These are phyloP conservation scores for Thymus quinquecostatus DNA, from an alignment of 257 asterid genomes.

Conservation along the genomic window DNA sequence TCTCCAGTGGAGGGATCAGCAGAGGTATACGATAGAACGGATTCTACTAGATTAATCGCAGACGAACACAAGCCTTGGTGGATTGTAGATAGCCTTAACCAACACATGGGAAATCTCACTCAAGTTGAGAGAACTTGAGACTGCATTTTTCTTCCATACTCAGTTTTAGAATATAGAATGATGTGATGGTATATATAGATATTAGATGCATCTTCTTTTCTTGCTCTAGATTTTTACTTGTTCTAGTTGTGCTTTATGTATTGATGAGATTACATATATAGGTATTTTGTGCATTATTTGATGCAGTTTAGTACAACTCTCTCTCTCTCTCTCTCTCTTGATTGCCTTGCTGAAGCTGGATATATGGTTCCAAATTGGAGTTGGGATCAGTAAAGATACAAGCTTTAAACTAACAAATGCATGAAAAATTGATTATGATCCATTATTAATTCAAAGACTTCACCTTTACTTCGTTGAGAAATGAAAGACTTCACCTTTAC, in stretches of 20 bases:
- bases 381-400: too few species aligned
- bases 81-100: conserved; percentile 56
- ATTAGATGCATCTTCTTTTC: conserved; percentile 23
- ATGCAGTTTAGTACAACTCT: background rate
- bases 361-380: background rate
- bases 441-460: too few species aligned
- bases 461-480: too few species aligned
- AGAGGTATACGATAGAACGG: conserved; percentile 35
- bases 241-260: background rate
- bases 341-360: background rate
- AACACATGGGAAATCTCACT: conserved; percentile 57
- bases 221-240: conserved; percentile 27
- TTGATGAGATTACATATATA: background rate
- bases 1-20: conserved; percentile 40
- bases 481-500: background rate
- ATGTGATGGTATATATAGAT: conserved; percentile 20
- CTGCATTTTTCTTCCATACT: background rate
- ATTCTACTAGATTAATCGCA: conserved; percentile 31
- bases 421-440: too few species aligned
- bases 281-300: conserved; percentile 15
- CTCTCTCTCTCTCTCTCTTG: background rate
- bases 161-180: conserved; percentile 12
- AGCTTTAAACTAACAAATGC: too few species aligned
- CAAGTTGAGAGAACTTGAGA: conserved; percentile 46
- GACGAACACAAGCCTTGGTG: conserved; percentile 60